Evolutionary conservation across 1,284 basidiomycete species (phyloP).

Genomic region (Phenoliferia sp.): DNA sequence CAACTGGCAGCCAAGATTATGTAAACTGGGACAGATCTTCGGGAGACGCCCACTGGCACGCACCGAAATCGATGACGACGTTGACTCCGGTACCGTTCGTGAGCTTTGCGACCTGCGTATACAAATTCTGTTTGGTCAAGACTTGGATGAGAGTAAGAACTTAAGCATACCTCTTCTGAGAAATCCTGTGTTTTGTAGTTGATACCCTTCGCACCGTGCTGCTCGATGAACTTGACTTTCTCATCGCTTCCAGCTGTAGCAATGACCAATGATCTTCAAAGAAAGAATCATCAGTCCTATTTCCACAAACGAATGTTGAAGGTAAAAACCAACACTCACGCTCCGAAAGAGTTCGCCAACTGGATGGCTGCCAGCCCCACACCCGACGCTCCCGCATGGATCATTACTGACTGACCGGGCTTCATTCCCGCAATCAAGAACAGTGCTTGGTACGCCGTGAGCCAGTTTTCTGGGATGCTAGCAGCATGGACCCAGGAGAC

Average conservation of each 20-base stretch:
- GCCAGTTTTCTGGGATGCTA: slow-evolving; percentile 71
- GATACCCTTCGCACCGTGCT: slow-evolving; percentile 48
- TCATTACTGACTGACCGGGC: slow-evolving; percentile 67
- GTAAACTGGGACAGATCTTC: not conserved
- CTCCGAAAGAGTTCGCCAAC: slow-evolving; percentile 67
- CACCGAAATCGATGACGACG: slow-evolving; percentile 76
- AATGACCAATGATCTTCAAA: slow-evolving; percentile 33
- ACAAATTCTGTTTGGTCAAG: not conserved
- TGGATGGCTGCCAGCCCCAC: slow-evolving; percentile 90
- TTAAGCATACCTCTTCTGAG: slow-evolving; percentile 54
- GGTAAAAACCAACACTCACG: no score
- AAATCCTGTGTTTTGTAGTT: slow-evolving; percentile 68
- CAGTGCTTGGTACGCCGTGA: slow-evolving; percentile 86
- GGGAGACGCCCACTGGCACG: not conserved
- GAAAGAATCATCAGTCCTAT: not conserved
- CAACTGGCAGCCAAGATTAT: slow-evolving; percentile 48
- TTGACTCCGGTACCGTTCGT: slow-evolving; percentile 67
- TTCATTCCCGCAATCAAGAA: slow-evolving; percentile 65
- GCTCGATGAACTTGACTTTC: slow-evolving; percentile 67
- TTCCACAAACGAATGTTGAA: not conserved
- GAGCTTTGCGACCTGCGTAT: slow-evolving; percentile 47
- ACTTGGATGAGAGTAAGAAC: not conserved
- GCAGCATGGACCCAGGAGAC: slow-evolving; percentile 61
- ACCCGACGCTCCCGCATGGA: slow-evolving; percentile 84
- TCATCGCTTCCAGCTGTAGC: slow-evolving; percentile 75